Base-by-base conservation (phyloP, 495 filamentous ascomycete species). In the Pseudevernia furfuracea region DNA sequence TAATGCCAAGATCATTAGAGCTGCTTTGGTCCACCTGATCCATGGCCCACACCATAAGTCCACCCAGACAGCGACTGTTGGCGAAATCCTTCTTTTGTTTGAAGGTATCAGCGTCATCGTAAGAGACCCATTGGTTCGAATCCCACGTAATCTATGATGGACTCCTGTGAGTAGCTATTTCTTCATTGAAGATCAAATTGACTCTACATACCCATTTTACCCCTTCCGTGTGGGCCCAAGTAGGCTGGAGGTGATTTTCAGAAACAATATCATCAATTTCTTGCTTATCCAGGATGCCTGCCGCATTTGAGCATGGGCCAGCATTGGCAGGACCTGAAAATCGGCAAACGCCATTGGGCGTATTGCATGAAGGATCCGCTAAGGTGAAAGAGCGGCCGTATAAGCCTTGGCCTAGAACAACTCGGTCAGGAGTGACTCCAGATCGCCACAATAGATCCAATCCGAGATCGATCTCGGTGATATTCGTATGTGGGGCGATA, bases 21-120 rank as follows among this genome's bases (percentile, higher is more conserved):
- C n/a, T n/a, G n/a, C n/a, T n/a, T n/a, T 69, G 66, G 32, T 69
- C 66, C n/a, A 32, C 37, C 49, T 68, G 68, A 39, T 70, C 68
- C 61, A 78, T 65, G 4, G 44, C 44, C 44, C 30, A 48, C 3
- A 48, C 44, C 44, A 48, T 48, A 0, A 48, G n/a, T 6, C 44
- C 44, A 25, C 44, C 44, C 9, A 48, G n/a, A 11, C 44, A 48
- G 5, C 44, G 44, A 1, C 10, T 7, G 9, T 7, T 48, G 2
- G 44, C 44, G 9, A 48, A 48, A 3, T 48, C 44, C 21, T 25
- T 9, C 10, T 48, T 48, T 11, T 48, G 21, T 7, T 48, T 21
- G 10, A 48, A 48, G 1, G 44, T 48, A 23, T 23, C 21, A 1
- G 44, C n/a, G 44, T 48, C 44, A 25, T 48, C 44, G n/a, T 48